Evolutionary conservation across 305 asterid genomes (phyloP).

Genomic region (Striga hermonthica): DNA sequence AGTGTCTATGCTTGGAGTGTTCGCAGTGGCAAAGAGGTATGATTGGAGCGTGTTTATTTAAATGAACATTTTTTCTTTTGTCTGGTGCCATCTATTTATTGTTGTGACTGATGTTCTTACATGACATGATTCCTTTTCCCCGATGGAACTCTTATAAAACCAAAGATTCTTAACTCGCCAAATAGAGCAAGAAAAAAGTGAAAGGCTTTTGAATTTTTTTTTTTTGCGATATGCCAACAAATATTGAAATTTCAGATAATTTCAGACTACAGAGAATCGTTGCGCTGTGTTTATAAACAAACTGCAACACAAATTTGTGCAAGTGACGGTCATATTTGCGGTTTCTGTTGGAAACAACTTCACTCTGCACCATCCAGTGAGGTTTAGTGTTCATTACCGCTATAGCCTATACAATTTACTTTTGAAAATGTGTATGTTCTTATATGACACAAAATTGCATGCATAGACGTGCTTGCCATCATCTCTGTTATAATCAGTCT

Average conservation of each 20-base stretch:
- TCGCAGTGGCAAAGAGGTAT: slow-evolving; percentile 94
- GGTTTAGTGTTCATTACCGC: slow-evolving; percentile 14
- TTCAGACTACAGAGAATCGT: slow-evolving; percentile 9
- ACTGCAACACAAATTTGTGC: slow-evolving; percentile 1
- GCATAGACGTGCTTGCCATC: background rate
- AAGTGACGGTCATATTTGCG: slow-evolving; percentile 4
- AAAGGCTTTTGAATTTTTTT: background rate
- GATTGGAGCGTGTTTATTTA: slow-evolving; percentile 20
- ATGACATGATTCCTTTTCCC: background rate
- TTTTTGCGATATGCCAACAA: background rate
- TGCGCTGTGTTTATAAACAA: background rate
- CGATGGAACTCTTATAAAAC: no score
- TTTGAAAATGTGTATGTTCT: background rate
- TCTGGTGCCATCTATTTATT: slow-evolving; percentile 17
- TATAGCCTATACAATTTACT: background rate
- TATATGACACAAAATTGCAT: background rate
- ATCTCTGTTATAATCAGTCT: slow-evolving; percentile 13
- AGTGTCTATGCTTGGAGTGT: slow-evolving; percentile 95
- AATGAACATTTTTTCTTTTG: slow-evolving; percentile 4
- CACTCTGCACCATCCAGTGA: slow-evolving; percentile 8
- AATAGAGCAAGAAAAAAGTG: slow-evolving; percentile 12
- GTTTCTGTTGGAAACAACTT: background rate
- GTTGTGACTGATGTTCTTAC: slow-evolving; percentile 8
- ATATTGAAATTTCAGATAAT: background rate
- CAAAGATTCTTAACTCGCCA: background rate